Conservation (phyloP, 345 rosid species). For the Corchorus olitorius region DNA sequence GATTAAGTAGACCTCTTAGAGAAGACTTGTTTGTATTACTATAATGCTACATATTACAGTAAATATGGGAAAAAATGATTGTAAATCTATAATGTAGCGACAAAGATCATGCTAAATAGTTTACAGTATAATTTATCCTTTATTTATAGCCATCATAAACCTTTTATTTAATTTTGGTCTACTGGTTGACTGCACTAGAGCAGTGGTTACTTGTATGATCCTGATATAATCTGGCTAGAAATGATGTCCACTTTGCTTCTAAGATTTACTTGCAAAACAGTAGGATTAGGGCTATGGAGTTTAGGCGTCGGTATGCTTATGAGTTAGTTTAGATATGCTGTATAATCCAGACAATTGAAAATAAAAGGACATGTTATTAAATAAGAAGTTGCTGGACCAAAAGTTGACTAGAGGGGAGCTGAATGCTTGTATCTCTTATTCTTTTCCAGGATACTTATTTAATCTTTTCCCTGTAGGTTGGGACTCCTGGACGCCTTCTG, state of each 20-base stretch:
- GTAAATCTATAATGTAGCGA: neutral
- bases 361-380: no score
- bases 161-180: neutral
- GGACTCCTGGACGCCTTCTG: constrained; percentile 89
- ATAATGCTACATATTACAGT: neutral
- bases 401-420: no score
- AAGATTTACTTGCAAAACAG: neutral
- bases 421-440: neutral
- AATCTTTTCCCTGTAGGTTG: constrained; percentile 54
- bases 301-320: neutral
- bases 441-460: neutral
- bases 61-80: neutral
- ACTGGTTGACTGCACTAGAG: neutral
- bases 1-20: neutral
- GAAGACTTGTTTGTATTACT: neutral
- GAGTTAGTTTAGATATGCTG: neutral
- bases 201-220: neutral
- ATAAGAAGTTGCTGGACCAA: no score
- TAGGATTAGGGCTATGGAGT: neutral
- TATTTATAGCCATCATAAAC: neutral
- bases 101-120: neutral
- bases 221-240: neutral
- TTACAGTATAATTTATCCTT: neutral
- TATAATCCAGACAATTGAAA: neutral
- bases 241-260: neutral